These are phyloP conservation scores for Aspergillus sp. DNA, from an alignment of 2,329 filamentous ascomycete species.

Conservation along the genomic window DNA sequence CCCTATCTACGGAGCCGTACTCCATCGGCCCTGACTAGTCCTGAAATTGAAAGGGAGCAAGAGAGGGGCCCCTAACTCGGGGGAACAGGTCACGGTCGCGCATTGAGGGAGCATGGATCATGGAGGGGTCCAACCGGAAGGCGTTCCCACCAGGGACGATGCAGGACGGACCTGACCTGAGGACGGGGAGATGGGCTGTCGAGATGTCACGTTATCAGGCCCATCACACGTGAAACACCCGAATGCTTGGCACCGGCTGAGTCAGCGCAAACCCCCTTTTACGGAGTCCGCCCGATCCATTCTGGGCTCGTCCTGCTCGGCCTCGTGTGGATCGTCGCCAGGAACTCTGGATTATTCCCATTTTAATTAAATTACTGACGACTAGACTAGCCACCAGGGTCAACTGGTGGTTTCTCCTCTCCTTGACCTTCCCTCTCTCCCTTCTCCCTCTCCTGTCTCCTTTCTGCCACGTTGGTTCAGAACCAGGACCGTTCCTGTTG, in stretches of 20 bases:
- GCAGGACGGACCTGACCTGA: too few species aligned
- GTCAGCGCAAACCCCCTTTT: slow-evolving; percentile 39
- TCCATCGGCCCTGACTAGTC: too few species aligned
- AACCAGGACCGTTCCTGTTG: neutral
- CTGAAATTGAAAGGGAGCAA: too few species aligned
- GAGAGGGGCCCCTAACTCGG: too few species aligned
- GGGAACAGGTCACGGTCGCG: neutral
- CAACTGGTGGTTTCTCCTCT: neutral
- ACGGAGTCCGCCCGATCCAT: slow-evolving; percentile 16
- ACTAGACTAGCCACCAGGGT: neutral
- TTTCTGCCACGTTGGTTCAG: slow-evolving; percentile 6
- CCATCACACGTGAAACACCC: slow-evolving; percentile 15
- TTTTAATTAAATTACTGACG: slow-evolving; percentile 9
- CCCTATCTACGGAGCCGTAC: too few species aligned
- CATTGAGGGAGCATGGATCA: neutral
- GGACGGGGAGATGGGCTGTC: neutral
- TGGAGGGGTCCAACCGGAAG: neutral
- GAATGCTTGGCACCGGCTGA: slow-evolving; percentile 24
- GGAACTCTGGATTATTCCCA: slow-evolving; percentile 15
- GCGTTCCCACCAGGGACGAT: too few species aligned
- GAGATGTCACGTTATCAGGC: too few species aligned
- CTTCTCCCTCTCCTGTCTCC: slow-evolving; percentile 2
- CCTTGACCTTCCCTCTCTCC: neutral
- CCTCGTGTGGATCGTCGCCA: slow-evolving; percentile 21
- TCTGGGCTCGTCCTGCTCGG: neutral